phyloP scores from a whole-genome alignment of 495 filamentous ascomycete genomes.

The Aspergillus indologenus region DNA sequence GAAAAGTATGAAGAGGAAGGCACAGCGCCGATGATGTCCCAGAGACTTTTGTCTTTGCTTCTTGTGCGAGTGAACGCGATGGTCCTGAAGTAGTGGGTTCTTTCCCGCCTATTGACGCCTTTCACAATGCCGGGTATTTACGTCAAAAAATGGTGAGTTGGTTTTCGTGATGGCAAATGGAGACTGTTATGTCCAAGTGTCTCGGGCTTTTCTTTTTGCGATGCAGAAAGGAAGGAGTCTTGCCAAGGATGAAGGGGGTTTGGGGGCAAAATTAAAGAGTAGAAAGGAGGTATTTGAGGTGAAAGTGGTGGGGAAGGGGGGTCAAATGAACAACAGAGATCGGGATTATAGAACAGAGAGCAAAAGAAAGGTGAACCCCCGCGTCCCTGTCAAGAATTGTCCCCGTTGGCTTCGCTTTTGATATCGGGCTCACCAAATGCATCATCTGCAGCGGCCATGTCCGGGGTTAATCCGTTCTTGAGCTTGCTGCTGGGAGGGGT shows the following conservation, averaged over 20 bases:
- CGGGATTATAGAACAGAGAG: not conserved
- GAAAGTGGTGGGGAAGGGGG: not conserved
- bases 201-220: constrained; percentile 7
- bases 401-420: constrained; percentile 28
- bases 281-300: not conserved
- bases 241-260: too few species aligned
- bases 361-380: constrained; percentile 1
- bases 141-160: constrained; percentile 24
- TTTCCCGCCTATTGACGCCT: constrained; percentile 23
- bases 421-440: constrained; percentile 20
- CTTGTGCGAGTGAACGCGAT: constrained; percentile 13
- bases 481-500: constrained; percentile 40
- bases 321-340: not conserved
- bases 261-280: constrained; percentile 3
- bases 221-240: constrained; percentile 1
- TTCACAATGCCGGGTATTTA: constrained; percentile 33
- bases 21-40: constrained; percentile 22
- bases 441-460: constrained; percentile 22
- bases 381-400: constrained; percentile 8
- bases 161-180: constrained; percentile 8
- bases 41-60: constrained; percentile 10
- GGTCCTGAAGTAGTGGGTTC: constrained; percentile 18
- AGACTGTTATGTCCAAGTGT: constrained; percentile 23
- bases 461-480: constrained; percentile 34
- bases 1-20: not conserved